These are phyloP conservation scores for Xerocomellus intermedius DNA, from an alignment of 768 basidiomycete genomes.

Conservation along the genomic window DNA sequence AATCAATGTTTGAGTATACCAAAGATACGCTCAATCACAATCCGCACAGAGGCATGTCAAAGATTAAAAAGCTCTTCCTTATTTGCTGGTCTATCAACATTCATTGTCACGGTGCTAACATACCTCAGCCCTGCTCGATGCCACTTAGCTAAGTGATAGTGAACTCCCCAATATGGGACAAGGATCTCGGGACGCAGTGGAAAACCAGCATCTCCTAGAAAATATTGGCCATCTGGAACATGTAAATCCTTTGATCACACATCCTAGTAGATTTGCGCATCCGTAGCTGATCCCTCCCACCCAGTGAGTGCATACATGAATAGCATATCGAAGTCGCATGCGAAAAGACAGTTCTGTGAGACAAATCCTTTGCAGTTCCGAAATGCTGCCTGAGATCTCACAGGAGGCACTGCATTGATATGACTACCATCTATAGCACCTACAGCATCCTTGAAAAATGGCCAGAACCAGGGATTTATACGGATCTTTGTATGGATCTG, in stretches of 20 bases:
- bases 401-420: background rate
- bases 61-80: too few species aligned
- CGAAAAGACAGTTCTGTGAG: slow-evolving; percentile 39
- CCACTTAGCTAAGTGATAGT: slow-evolving; percentile 41
- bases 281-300: slow-evolving; percentile 41
- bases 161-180: slow-evolving; percentile 34
- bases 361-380: slow-evolving; percentile 28
- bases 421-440: background rate
- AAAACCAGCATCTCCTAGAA: slow-evolving; percentile 19
- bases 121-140: background rate
- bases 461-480: background rate
- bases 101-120: too few species aligned
- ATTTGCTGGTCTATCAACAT: too few species aligned
- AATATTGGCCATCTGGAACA: slow-evolving; percentile 34
- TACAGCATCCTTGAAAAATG: background rate
- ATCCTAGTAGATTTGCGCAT: slow-evolving; percentile 21
- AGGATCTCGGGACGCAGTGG: slow-evolving; percentile 1
- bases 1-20: too few species aligned
- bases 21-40: too few species aligned
- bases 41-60: too few species aligned
- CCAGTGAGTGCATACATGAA: slow-evolving; percentile 41
- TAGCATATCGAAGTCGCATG: slow-evolving; percentile 31
- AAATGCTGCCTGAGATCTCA: background rate
- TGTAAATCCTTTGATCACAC: slow-evolving; percentile 27
- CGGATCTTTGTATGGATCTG: background rate